phyloP scores from a whole-genome alignment of 2,329 filamentous ascomycete genomes.

The Herpotrichia juniperi region DNA sequence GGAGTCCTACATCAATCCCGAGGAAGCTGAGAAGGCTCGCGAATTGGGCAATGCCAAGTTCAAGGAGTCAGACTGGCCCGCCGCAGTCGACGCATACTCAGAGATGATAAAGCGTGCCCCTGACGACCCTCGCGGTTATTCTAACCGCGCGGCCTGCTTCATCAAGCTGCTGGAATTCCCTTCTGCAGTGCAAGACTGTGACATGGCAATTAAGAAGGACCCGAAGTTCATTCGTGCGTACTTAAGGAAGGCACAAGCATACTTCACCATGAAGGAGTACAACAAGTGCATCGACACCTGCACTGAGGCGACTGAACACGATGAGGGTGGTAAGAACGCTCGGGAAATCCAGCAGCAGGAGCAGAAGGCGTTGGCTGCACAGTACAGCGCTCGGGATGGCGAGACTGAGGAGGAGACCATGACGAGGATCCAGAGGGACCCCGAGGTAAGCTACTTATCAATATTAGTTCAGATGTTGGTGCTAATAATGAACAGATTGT shows the following conservation, averaged over 20 bases:
- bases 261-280: conserved; percentile 98
- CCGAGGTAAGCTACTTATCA: conserved; percentile 69
- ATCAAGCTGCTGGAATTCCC: conserved; percentile 97
- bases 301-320: conserved; percentile 77
- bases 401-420: conserved; percentile 96
- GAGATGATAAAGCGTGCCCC: conserved; percentile 98
- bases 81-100: conserved; percentile 87
- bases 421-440: conserved; percentile 87
- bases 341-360: conserved; percentile 94
- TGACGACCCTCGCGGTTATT: conserved; percentile 91
- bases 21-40: conserved; percentile 92
- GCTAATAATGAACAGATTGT: conserved; percentile 68
- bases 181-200: conserved; percentile 89
- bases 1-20: conserved; percentile 84
- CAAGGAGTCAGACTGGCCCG: conserved; percentile 95
- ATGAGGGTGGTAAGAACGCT: conserved; percentile 79
- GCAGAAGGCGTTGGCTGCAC: conserved; percentile 87
- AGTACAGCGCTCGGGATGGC: conserved; percentile 89
- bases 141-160: conserved; percentile 94
- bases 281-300: conserved; percentile 92
- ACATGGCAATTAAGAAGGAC: conserved; percentile 88
- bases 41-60: conserved; percentile 96
- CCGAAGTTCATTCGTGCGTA: conserved; percentile 93
- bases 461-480: neutral
- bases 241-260: conserved; percentile 93